A percentile compares a stretch with the other conserved stretches of the same genome.
phyloP scores from a whole-genome alignment of 768 basidiomycete species.

The Agaricus sinodeliciosus region DNA sequence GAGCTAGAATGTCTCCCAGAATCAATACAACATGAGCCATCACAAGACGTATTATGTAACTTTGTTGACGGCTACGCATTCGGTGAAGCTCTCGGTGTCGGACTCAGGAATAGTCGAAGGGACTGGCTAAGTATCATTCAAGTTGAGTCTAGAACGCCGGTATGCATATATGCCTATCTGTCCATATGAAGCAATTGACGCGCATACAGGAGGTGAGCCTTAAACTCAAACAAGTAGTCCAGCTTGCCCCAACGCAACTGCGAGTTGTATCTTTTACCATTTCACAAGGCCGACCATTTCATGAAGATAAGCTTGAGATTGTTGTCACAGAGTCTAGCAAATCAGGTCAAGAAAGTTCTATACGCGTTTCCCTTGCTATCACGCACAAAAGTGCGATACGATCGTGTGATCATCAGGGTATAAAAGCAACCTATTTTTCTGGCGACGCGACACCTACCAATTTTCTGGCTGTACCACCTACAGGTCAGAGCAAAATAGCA shows the following conservation, averaged over 20 bases:
- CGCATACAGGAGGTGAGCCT: conserved; percentile 22
- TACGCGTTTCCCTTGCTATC: conserved; percentile 37
- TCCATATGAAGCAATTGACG: neutral
- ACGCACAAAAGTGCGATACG: conserved; percentile 37
- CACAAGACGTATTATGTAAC: conserved; percentile 56
- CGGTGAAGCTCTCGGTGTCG: conserved; percentile 64
- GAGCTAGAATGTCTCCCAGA: conserved; percentile 26
- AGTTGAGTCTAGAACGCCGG: neutral
- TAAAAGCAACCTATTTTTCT: conserved; percentile 57
- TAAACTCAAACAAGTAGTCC: conserved; percentile 20
- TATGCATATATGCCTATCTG: neutral
- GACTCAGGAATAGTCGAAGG: conserved; percentile 38
- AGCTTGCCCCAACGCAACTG: conserved; percentile 57
- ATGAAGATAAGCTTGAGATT: conserved; percentile 25
- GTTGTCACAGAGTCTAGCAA: conserved; percentile 30
- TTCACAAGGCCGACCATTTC: conserved; percentile 31
- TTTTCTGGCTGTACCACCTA: conserved; percentile 56
- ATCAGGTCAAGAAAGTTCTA: conserved; percentile 1
- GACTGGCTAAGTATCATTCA: conserved; percentile 50
- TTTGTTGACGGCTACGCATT: conserved; percentile 73
- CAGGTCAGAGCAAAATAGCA: conserved; percentile 17
- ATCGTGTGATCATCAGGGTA: conserved; percentile 23
- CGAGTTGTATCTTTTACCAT: conserved; percentile 42
- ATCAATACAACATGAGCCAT: conserved; percentile 33
- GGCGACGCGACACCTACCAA: conserved; percentile 45